A percentile compares a stretch with the other conserved stretches of the same genome.
Evolutionary conservation across 768 basidiomycete genomes (phyloP).

Genomic region (Mycena rosella): DNA sequence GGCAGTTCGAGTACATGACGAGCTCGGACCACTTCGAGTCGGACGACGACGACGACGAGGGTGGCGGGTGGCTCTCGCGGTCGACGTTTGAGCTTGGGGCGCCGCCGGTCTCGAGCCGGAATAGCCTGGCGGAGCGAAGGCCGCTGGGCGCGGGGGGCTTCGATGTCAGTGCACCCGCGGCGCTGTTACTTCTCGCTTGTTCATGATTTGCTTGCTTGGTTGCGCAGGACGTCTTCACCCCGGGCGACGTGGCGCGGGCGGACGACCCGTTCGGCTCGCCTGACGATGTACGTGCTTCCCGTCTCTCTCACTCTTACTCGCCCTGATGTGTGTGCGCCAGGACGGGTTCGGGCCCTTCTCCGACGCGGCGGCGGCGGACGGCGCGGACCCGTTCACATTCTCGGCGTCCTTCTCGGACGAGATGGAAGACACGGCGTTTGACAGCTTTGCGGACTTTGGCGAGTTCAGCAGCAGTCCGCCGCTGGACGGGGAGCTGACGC

Average conservation of each 20-base stretch:
- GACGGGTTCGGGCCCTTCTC: constrained; percentile 88
- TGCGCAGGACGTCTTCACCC: constrained; percentile 66
- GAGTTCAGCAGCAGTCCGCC: constrained; percentile 61
- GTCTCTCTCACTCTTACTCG: not conserved
- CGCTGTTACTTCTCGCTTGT: not conserved
- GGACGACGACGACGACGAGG: constrained; percentile 73
- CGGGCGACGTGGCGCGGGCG: constrained; percentile 48
- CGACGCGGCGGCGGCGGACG: constrained; percentile 64
- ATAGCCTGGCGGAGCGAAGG: constrained; percentile 54
- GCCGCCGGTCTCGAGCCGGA: constrained; percentile 62
- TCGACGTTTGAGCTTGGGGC: constrained; percentile 75
- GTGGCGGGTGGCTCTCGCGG: constrained; percentile 84
- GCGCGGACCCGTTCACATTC: constrained; percentile 70
- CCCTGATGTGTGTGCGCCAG: constrained; percentile 43
- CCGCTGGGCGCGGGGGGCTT: constrained; percentile 55
- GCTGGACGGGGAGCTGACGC: constrained; percentile 63
- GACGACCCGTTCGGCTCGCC: constrained; percentile 65
- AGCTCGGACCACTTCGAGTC: constrained; percentile 71
- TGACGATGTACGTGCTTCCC: constrained; percentile 62
- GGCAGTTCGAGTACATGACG: constrained; percentile 52
- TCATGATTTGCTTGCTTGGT: constrained; percentile 1
- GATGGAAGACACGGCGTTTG: constrained; percentile 74
- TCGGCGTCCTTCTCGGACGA: constrained; percentile 74
- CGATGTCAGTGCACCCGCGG: constrained; percentile 59
- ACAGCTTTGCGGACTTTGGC: constrained; percentile 74